Percentiles rank a stretch among this genome's conserved stretches.
Evolutionary conservation across 352 stramenopile species (phyloP).

Genomic region (Phytophthora sp.): DNA sequence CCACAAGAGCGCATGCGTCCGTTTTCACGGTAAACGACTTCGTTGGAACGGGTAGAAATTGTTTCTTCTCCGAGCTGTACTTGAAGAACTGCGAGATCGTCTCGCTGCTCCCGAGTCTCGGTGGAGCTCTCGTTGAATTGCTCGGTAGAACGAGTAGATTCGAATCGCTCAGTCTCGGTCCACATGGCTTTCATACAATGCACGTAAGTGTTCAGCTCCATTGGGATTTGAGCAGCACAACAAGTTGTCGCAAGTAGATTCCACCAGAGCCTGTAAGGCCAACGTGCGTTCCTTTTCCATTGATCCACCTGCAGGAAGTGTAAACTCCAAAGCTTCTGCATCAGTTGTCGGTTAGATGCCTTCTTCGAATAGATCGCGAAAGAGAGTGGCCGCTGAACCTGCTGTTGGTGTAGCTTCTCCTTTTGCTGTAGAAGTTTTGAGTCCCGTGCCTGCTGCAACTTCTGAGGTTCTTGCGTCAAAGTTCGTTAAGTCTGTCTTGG

Average conservation of each 20-base stretch:
- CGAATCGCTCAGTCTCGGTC: slow-evolving; percentile 49
- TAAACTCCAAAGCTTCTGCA: slow-evolving; percentile 88
- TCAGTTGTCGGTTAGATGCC: slow-evolving; percentile 69
- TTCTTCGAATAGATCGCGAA: slow-evolving; percentile 35
- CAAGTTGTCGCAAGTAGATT: slow-evolving; percentile 72
- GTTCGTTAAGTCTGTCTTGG: slow-evolving; percentile 46
- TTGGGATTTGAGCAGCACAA: slow-evolving; percentile 79
- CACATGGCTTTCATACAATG: slow-evolving; percentile 69
- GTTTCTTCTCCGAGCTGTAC: slow-evolving; percentile 87
- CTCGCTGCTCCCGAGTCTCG: slow-evolving; percentile 33
- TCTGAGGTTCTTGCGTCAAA: slow-evolving; percentile 65
- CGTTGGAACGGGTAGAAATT: slow-evolving; percentile 68
- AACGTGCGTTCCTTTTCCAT: slow-evolving; percentile 61
- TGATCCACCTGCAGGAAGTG: slow-evolving; percentile 64
- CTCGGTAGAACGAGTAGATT: slow-evolving; percentile 51
- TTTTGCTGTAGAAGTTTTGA: slow-evolving; percentile 43
- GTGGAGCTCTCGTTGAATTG: slow-evolving; percentile 30
- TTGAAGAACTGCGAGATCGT: slow-evolving; percentile 80
- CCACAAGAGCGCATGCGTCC: slow-evolving; percentile 67
- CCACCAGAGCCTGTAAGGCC: slow-evolving; percentile 47
- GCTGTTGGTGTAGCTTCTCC: slow-evolving; percentile 23
- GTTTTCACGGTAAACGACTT: slow-evolving; percentile 78
- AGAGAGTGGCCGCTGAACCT: slow-evolving; percentile 19
- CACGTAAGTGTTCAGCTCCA: slow-evolving; percentile 79
- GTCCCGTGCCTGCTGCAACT: slow-evolving; percentile 59